Percentiles rank a stretch among this genome's conserved stretches.
phyloP scores from a whole-genome alignment of 116 monocot genomes.

The Phalaenopsis hybrid region DNA sequence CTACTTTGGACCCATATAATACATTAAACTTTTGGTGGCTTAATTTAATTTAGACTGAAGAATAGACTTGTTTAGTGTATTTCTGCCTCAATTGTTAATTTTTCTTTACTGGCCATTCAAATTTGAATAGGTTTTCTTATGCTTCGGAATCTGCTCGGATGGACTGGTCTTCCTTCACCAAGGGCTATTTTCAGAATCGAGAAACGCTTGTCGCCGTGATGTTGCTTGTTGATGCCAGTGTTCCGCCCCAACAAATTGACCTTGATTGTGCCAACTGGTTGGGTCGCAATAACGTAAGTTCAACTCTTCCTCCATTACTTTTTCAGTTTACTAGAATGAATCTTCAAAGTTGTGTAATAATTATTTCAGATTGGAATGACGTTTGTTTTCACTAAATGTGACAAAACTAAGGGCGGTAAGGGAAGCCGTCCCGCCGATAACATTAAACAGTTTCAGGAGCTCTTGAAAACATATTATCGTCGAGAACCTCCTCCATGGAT shows the following conservation, averaged over 20 bases:
- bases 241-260: slow-evolving; percentile 88
- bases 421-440: slow-evolving; percentile 66
- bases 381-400: slow-evolving; percentile 95
- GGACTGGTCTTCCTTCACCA: slow-evolving; percentile 96
- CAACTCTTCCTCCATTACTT: too few species aligned
- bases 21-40: too few species aligned
- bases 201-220: slow-evolving; percentile 72
- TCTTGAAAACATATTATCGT: slow-evolving; percentile 56
- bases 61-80: too few species aligned
- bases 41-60: too few species aligned
- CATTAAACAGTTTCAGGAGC: slow-evolving; percentile 64
- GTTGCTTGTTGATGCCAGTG: slow-evolving; percentile 77
- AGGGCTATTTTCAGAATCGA: slow-evolving; percentile 89
- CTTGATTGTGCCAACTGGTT: slow-evolving; percentile 99
- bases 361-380: slow-evolving; percentile 67
- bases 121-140: slow-evolving; percentile 51
- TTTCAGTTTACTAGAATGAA: not conserved
- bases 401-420: slow-evolving; percentile 83
- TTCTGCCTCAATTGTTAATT: too few species aligned
- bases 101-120: too few species aligned
- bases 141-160: slow-evolving; percentile 63
- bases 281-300: slow-evolving; percentile 79
- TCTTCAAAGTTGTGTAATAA: not conserved
- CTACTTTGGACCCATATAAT: too few species aligned
- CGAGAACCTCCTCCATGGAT: slow-evolving; percentile 83